Base-by-base conservation (phyloP, 2,329 filamentous ascomycete genomes). In the Talaromyces verruculosus region DNA sequence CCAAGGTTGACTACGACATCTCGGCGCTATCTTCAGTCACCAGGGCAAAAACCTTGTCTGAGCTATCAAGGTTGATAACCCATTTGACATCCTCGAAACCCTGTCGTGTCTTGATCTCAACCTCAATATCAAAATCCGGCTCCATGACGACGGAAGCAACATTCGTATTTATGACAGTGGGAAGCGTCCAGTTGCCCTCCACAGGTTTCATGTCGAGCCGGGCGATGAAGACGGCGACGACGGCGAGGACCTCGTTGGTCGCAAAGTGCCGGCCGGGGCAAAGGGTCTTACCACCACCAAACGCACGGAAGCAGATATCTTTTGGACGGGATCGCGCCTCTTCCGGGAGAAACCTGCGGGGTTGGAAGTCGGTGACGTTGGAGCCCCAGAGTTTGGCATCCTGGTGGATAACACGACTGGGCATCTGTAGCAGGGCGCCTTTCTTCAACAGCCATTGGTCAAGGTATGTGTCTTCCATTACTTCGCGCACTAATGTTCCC, bases 361-460 rank as follows among this genome's bases (percentile, higher is more conserved):
- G 41, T 5, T 65, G 37, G 22, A 53, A 53, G 10, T 65, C 63
- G 15, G 19, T 15, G 33, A 60, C 55, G 13, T 4, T 60, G 41
- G 30, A 22, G 63, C 55, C 63, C 55, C 55, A 65, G 30, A 51
- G 39, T 11, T 35, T 33, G 8, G 8, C 43, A 25, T 65, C 43
- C 33, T 53, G 30, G 41, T 65, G 63, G 7, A 60, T 41, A 17
- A 60, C 28, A 17, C 25, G 51, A 8, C 10, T 37, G 8, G 62
- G 62, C n/a, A 64, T 64, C n/a, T 58, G 51, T 28, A 59, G 11
- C 39, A 64, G 25, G 30, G 62, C 51, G 1, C 62, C 62, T 49
- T 64, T 64, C 17, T 59, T 64, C 19, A 64, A 41, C 28, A 64
- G 15, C 28, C 28, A 59, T 30, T 25, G 41, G 5, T 41, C 62